phyloP scores from a whole-genome alignment of 2,329 filamentous ascomycete species.

The Cladophialophora carrionii region DNA sequence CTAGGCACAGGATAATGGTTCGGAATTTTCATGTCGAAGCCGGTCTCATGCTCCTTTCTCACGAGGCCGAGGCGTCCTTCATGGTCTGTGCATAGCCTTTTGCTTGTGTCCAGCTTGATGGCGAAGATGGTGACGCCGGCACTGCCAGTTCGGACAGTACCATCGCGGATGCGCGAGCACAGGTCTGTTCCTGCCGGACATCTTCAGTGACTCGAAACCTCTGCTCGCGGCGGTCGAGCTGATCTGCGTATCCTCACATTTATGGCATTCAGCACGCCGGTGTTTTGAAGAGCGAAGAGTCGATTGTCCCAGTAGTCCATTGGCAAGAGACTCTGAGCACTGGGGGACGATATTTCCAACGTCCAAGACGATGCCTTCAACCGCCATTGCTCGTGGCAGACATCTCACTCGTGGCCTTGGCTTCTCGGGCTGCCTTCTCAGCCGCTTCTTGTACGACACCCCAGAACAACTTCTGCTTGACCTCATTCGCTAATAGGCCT shows the following conservation, averaged over 20 bases:
- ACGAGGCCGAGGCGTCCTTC: too few relatives aligned
- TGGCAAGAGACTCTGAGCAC: neutral
- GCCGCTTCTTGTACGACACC: constrained; percentile 43
- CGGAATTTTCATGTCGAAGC: neutral
- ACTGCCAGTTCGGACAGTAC: neutral
- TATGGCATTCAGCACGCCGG: neutral
- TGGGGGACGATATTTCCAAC: neutral
- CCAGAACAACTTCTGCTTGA: constrained; percentile 58
- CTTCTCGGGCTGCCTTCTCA: constrained; percentile 26
- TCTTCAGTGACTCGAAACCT: neutral
- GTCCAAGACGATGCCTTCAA: constrained; percentile 1
- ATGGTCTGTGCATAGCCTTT: neutral
- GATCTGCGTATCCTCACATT: neutral
- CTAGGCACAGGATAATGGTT: neutral
- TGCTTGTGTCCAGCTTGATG: neutral
- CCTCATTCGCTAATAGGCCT: constrained; percentile 52
- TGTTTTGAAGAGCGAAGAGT: neutral
- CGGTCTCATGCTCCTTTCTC: neutral
- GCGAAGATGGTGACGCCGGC: too few relatives aligned
- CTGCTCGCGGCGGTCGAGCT: neutral
- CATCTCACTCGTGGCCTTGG: constrained; percentile 26
- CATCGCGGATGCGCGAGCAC: neutral
- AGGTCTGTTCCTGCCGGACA: neutral
- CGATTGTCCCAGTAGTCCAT: neutral
- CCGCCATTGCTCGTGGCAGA: constrained; percentile 13